phyloP scores from a whole-genome alignment of 208 protist species.

The Leishmania gerbilli region DNA sequence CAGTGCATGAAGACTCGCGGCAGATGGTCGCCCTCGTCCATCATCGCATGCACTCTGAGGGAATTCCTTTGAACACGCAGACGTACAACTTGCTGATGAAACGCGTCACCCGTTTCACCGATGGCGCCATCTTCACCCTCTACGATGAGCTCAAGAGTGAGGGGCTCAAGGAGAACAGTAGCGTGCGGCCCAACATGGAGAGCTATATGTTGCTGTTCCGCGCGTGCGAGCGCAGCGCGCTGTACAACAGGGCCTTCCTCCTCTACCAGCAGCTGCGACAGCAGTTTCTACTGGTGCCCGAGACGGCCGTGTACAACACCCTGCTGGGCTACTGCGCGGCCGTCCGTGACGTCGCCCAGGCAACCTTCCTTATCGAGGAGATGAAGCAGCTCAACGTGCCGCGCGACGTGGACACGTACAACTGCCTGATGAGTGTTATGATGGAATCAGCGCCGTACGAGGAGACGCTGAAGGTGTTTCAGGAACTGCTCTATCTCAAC shows the following conservation, averaged over 20 bases:
- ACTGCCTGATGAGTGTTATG: conserved; percentile 91
- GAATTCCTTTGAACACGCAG: conserved; percentile 83
- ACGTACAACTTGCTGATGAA: conserved; percentile 93
- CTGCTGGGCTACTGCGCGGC: conserved; percentile 90
- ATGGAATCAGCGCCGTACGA: conserved; percentile 80
- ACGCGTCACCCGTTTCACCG: conserved; percentile 71
- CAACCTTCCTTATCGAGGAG: conserved; percentile 87
- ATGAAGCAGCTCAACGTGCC: conserved; percentile 78
- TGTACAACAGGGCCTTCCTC: conserved; percentile 83
- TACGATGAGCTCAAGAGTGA: conserved; percentile 90
- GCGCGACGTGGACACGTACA: conserved; percentile 90
- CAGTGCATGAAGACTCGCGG: conserved; percentile 56
- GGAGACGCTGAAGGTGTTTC: conserved; percentile 79
- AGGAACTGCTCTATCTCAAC: conserved; percentile 58
- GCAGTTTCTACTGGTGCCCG: conserved; percentile 70
- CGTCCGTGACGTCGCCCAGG: conserved; percentile 85
- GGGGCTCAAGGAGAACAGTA: conserved; percentile 55
- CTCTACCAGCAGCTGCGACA: conserved; percentile 88
- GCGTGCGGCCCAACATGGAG: conserved; percentile 72
- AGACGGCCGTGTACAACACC: conserved; percentile 87
- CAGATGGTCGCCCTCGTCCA: conserved; percentile 72
- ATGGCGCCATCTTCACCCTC: conserved; percentile 77
- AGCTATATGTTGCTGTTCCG: conserved; percentile 88
- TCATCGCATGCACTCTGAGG: conserved; percentile 82
- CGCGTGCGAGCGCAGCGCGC: conserved; percentile 82